phyloP scores from a whole-genome alignment of 768 basidiomycete genomes.

The Kwoniella europaea region DNA sequence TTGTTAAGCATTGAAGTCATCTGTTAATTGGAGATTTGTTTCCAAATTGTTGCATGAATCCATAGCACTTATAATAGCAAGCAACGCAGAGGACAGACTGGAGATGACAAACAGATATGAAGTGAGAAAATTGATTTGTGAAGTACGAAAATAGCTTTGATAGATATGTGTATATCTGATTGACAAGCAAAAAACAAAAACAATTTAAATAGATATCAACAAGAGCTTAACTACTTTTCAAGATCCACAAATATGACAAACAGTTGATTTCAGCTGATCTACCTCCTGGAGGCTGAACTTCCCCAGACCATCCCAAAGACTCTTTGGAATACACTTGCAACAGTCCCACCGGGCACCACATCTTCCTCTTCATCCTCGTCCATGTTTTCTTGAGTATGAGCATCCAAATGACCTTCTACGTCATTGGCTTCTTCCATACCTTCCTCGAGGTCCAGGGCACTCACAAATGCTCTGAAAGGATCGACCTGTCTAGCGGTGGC shows the following conservation, averaged over 20 bases:
- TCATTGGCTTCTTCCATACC: constrained; percentile 22
- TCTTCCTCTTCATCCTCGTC: constrained; percentile 9
- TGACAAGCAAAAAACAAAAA: no score
- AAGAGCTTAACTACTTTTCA: background rate
- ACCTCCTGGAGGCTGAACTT: background rate
- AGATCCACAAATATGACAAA: background rate
- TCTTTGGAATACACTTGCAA: constrained; percentile 23
- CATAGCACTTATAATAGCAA: no score
- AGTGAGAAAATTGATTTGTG: no score
- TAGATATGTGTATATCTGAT: no score
- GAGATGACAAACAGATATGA: no score
- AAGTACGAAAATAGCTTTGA: no score
- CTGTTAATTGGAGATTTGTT: no score
- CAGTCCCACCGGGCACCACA: constrained; percentile 3
- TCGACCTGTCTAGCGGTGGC: background rate
- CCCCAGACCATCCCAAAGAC: constrained; percentile 29
- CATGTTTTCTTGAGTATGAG: background rate
- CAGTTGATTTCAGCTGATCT: background rate
- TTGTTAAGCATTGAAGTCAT: no score
- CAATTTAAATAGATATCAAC: no score
- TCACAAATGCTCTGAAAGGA: constrained; percentile 25
- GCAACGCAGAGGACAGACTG: no score
- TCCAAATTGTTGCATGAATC: no score
- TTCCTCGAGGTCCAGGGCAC: constrained; percentile 35
- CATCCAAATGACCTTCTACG: constrained; percentile 10